Base-by-base conservation (phyloP, 345 rosid species). In the Corchorus capsularis region DNA sequence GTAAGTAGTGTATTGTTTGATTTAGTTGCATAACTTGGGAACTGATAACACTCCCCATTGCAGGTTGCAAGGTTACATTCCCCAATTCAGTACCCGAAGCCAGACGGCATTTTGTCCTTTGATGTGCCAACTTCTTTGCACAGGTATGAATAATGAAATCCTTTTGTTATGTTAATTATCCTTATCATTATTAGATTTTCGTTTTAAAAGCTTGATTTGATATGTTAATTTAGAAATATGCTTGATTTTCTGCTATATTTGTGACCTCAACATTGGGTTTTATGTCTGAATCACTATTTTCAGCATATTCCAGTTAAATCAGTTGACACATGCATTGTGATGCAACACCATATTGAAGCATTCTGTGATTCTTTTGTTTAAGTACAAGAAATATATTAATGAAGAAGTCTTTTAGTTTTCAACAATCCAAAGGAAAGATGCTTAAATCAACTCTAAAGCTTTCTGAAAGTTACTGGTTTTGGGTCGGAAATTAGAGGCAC, bases 111-210 rank as follows among this genome's bases (percentile, higher is more conserved):
- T 79, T 74, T 95, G 63, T 91, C 99, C 22, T 93, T 95, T 79
- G 99, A 95, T 67, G 81, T 95, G 75, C 95, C 91, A 71, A 95
- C 96, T 16, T 95, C 98, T 67, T 78, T 95, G 80, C 94, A 95
- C 93, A 95, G 97, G 99, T 95, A 39, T 50, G 32, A 54, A 49
- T 1, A 47, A 41, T 19, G 16, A 45, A 71, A 35, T 64, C 6
- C 55, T 3, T 43, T 56, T 34, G 9, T 74, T 73, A 46, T 32
- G 68, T 56, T 43, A 59, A 70, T 56, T 39, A 45, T 8, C 27
- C 39, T 60, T 13, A 50, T 62, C 53, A 53, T 41, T 13, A 10
- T 43, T 46, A 34, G 35, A 71, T 43, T 66, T 56, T 8, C 22
- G 14, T 52, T 17, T 69, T 55, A 9, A 11, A 43, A 17, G 47